Percentiles rank a stretch among this genome's conserved stretches.
Conservation (phyloP, 2,329 filamentous ascomycete genomes). For the Metarhizium guizhouense region DNA sequence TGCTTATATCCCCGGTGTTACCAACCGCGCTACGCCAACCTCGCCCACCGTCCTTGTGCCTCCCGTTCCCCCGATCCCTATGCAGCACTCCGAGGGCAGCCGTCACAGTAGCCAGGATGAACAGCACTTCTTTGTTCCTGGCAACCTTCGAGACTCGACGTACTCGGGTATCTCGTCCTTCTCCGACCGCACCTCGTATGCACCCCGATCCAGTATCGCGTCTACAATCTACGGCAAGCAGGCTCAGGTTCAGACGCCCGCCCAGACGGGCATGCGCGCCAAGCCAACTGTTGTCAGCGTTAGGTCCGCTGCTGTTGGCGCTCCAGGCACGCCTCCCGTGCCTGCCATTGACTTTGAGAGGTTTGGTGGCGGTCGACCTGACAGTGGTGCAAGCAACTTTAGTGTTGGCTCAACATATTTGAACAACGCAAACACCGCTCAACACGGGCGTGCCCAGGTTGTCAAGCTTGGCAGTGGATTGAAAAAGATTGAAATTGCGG, state of each 20-base stretch:
- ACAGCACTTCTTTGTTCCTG: conserved; percentile 88
- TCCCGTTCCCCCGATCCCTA: conserved; percentile 88
- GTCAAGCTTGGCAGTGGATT: conserved; percentile 46
- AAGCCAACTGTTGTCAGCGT: conserved; percentile 93
- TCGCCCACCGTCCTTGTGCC: conserved; percentile 74
- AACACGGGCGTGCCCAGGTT: conserved; percentile 48
- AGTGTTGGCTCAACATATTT: conserved; percentile 61
- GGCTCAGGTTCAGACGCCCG: conserved; percentile 71
- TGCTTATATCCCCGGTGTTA: conserved; percentile 95
- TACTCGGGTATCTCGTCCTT: conserved; percentile 68
- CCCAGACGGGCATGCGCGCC: conserved; percentile 77
- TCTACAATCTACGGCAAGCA: conserved; percentile 93
- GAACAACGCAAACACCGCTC: conserved; percentile 54
- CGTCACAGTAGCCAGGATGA: conserved; percentile 53
- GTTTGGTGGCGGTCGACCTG: conserved; percentile 39
- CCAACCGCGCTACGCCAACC: conserved; percentile 79
- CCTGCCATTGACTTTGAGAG: conserved; percentile 60
- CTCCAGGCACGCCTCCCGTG: conserved; percentile 57
- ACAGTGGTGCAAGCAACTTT: conserved; percentile 50
- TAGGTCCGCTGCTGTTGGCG: conserved; percentile 54
- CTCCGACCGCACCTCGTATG: conserved; percentile 53
- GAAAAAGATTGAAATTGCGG: conserved; percentile 35
- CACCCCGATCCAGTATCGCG: conserved; percentile 65
- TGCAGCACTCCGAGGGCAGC: conserved; percentile 40
- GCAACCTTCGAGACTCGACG: conserved; percentile 82